phyloP scores from a whole-genome alignment of 176 grass and related monocot genomes.

The Bromus sterilis region DNA sequence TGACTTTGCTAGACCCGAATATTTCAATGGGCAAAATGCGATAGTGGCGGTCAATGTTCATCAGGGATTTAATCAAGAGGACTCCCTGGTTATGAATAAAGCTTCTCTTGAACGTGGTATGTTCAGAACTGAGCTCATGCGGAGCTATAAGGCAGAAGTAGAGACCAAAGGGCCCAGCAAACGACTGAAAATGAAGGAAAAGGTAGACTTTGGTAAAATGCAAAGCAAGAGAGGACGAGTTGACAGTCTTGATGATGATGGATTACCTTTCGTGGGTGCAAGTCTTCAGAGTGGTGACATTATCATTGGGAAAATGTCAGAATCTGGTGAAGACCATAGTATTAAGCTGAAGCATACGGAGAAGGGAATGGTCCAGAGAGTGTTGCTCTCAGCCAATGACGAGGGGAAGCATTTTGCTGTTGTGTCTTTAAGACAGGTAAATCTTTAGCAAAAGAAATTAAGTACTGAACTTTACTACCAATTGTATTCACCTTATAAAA shows the following conservation, averaged over 20 bases:
- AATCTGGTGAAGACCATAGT: conserved; percentile 81
- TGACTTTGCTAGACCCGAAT: conserved; percentile 58
- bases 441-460: not conserved
- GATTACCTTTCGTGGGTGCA: conserved; percentile 81
- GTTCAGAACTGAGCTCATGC: conserved; percentile 80
- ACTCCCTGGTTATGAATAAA: conserved; percentile 96
- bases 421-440: conserved; percentile 91
- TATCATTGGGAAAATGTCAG: conserved; percentile 80
- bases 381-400: conserved; percentile 88
- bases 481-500: not conserved
- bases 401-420: conserved; percentile 89
- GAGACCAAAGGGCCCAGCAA: conserved; percentile 64
- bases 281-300: conserved; percentile 95
- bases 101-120: conserved; percentile 91
- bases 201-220: conserved; percentile 76
- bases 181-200: conserved; percentile 62
- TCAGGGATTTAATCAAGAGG: conserved; percentile 97
- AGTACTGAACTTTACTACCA: conserved; percentile 8
- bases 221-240: conserved; percentile 90
- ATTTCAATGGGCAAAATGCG: conserved; percentile 96
- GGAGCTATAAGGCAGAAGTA: conserved; percentile 84
- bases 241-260: conserved; percentile 91
- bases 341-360: conserved; percentile 94
- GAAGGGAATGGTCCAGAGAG: conserved; percentile 94
- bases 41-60: conserved; percentile 97